Base-by-base conservation (phyloP, 164 flowering plant species). In the Stephania yunnanensis region DNA sequence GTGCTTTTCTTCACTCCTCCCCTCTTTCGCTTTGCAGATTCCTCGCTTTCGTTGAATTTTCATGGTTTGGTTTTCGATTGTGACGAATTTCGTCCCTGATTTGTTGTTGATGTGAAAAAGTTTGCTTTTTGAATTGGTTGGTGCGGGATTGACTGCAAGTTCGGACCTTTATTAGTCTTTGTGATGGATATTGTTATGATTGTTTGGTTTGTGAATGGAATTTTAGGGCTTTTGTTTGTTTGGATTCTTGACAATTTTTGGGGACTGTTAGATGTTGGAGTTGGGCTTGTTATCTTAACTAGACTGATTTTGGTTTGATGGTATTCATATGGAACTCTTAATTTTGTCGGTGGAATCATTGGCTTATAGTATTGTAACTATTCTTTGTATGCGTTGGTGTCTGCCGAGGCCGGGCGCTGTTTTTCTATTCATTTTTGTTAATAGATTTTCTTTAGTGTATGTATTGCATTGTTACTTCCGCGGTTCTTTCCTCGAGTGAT, bases 1-100 rank as follows among this genome's bases (percentile, higher is more conserved):
- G 73, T 75, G 69, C 73, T 45, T 72, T 70, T 73, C 69, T 65
- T 46, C 52, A 73, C 50, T 53, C 53, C 20, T 71, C 46, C 46
- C 36, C 22, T 50, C 19, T 7, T 76, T 71, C 31, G 42, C 66
- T 52, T 77, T 72, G 7, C 10, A 46, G 46, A 2, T 63, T 20
- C n/a, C 6, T 53, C 7, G 12, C 2, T 42, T 46, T 20, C 42
- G 25, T 12, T 29, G 20, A 10, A 10, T 64, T 22, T 46, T 10
- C 13, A 46, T 19, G 44, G 15, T 48, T 48, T 31, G 12, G 11
- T 52, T 8, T 36, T 72, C 25, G 11, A 69, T 12, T 46, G 6
- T n/a, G 10, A 8, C 1, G 10, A 22, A 7, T 45, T 45, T 6
- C 30, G 42, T 69, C 20, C 22, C 48, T 7, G 13, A 52, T 46